Evolutionary conservation across 371 early-diverging fungal species (phyloP).

Genomic region (Blakeslea trispora): DNA sequence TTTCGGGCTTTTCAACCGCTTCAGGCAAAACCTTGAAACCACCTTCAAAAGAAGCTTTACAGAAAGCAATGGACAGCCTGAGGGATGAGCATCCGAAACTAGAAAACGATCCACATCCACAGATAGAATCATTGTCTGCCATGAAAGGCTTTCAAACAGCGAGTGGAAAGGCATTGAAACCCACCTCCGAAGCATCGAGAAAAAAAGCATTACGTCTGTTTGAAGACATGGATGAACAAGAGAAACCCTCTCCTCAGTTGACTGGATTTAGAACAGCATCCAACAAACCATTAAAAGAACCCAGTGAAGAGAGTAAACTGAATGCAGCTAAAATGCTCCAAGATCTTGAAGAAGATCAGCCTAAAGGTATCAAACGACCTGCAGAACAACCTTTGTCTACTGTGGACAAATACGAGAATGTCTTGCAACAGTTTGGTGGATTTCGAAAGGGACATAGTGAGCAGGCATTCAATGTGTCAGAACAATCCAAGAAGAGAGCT

Average conservation of each 20-base stretch:
- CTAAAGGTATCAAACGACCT: neutral
- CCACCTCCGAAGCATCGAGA: neutral
- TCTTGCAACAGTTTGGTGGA: slow-evolving; percentile 28
- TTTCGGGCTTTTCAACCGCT: slow-evolving; percentile 10
- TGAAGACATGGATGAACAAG: neutral
- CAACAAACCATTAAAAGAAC: neutral
- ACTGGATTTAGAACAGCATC: neutral
- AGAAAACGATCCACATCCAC: too few species aligned
- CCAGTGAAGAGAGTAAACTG: neutral
- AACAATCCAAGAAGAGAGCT: slow-evolving; percentile 31
- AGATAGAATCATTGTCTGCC: neutral
- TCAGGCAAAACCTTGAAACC: slow-evolving; percentile 11
- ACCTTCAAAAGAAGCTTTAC: slow-evolving; percentile 1
- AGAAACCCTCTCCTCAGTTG: neutral
- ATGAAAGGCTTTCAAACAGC: slow-evolving; percentile 13
- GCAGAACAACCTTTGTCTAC: neutral
- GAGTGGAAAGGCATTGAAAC: slow-evolving; percentile 3
- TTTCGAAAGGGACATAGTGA: slow-evolving; percentile 23
- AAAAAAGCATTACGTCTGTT: slow-evolving; percentile 7
- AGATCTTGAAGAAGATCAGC: neutral
- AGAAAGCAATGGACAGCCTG: neutral
- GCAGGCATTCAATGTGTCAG: slow-evolving; percentile 18
- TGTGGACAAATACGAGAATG: slow-evolving; percentile 25
- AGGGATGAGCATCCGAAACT: too few species aligned
- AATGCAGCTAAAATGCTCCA: neutral